phyloP scores from a whole-genome alignment of 352 stramenopile species.

The Globisporangium viniferum region DNA sequence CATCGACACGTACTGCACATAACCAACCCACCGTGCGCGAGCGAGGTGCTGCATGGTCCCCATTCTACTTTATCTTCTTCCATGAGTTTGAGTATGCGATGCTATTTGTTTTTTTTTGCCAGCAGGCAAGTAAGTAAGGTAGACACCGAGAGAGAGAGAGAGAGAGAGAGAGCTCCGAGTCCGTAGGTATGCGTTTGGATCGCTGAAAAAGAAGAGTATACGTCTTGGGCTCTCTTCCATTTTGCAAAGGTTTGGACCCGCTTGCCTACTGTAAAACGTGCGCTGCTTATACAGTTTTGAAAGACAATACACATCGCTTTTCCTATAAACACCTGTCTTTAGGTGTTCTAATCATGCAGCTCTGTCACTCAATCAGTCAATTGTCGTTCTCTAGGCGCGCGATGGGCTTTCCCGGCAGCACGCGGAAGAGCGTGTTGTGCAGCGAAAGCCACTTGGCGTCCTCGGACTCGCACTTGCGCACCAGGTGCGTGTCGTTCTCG shows the following conservation, averaged over 20 bases:
- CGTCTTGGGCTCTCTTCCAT: constrained; percentile 4
- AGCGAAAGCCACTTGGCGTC: constrained; percentile 49
- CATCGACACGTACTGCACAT: constrained; percentile 6
- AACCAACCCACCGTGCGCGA: background rate
- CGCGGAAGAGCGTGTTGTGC: constrained; percentile 42
- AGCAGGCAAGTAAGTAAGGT: background rate
- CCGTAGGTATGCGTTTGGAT: constrained; percentile 1
- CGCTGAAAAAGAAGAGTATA: constrained; percentile 2
- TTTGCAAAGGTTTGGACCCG: background rate
- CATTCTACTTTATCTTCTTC: constrained; percentile 2
- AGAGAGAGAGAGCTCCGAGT: constrained; percentile 1
- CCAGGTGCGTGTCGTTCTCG: constrained; percentile 33
- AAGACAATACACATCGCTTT: background rate
- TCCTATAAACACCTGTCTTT: background rate
- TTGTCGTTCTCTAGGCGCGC: constrained; percentile 20
- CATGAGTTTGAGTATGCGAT: background rate
- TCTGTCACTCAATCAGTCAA: background rate
- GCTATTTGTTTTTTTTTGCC: constrained; percentile 1
- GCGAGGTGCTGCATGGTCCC: background rate
- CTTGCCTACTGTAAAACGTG: background rate
- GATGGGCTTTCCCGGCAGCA: constrained; percentile 32
- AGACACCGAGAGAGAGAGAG: background rate
- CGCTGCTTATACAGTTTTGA: background rate
- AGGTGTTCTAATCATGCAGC: background rate
- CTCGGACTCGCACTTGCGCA: constrained; percentile 44